phyloP scores from a whole-genome alignment of 345 rosid species.

The Lagerstroemia speciosa region DNA sequence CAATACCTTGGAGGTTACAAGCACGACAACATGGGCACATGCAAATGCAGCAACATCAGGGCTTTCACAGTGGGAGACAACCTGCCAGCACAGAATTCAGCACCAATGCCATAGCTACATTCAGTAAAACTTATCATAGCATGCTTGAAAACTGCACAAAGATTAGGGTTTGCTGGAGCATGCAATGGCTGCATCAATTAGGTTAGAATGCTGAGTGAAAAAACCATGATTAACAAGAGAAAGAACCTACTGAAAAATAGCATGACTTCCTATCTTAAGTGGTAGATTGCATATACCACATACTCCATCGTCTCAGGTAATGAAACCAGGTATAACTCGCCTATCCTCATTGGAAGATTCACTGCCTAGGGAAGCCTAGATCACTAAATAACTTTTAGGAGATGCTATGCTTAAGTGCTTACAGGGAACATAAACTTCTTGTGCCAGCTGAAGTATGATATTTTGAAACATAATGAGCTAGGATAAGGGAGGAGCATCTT shows the following conservation, averaged over 20 bases:
- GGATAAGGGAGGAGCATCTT: constrained; percentile 12
- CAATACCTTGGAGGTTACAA: constrained; percentile 67
- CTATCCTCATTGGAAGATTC: not conserved
- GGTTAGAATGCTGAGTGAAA: not conserved
- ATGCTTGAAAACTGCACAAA: not conserved
- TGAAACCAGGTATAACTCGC: not conserved
- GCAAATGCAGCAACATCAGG: constrained; percentile 61
- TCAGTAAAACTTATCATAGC: not conserved
- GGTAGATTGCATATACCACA: not conserved
- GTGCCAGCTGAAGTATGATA: not conserved
- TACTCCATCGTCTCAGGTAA: not conserved
- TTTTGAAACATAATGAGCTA: not conserved
- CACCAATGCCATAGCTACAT: not conserved
- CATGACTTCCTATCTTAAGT: not conserved
- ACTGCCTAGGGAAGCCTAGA: not conserved
- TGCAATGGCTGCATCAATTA: not conserved
- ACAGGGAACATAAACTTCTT: not conserved
- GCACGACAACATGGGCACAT: constrained; percentile 57
- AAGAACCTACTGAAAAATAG: not conserved
- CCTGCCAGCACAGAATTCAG: constrained; percentile 23
- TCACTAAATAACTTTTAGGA: not conserved
- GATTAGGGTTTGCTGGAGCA: not conserved
- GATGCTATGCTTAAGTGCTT: not conserved
- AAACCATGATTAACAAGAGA: no score
- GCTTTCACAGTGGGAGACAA: constrained; percentile 50